Conservation (phyloP, 1,139 yeast genomes). For the Yamadazyma sp. region DNA sequence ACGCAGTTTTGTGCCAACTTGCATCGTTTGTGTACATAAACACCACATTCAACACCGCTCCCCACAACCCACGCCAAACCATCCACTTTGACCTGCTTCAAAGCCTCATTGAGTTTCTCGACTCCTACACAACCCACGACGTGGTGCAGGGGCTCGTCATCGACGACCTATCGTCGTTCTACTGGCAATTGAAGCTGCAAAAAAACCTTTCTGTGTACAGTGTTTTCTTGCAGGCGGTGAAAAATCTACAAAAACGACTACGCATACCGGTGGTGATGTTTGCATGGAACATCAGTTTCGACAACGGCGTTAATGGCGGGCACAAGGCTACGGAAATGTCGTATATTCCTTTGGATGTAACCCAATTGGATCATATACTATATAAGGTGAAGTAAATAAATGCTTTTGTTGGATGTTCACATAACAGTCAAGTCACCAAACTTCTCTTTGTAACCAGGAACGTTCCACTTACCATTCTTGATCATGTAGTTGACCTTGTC, state of each 20-base stretch:
- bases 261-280: constrained; percentile 33
- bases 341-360: constrained; percentile 8
- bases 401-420: constrained; percentile 43
- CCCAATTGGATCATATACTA: constrained; percentile 13
- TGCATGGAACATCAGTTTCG: constrained; percentile 29
- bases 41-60: not conserved
- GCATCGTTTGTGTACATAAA: not conserved
- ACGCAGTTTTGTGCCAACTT: not conserved
- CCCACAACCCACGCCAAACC: not conserved
- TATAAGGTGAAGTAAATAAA: not conserved
- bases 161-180: constrained; percentile 27
- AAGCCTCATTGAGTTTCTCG: not conserved
- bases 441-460: constrained; percentile 97
- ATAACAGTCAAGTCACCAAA: constrained; percentile 94
- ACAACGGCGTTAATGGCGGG: constrained; percentile 4
- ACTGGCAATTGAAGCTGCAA: constrained; percentile 30
- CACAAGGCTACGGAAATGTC: not conserved
- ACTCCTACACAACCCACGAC: not conserved
- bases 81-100: not conserved
- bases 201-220: constrained; percentile 8
- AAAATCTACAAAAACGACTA: constrained; percentile 18
- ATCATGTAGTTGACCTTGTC: constrained; percentile 95
- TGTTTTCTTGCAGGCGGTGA: constrained; percentile 2
- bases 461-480: constrained; percentile 96
- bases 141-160: constrained; percentile 4